These are phyloP conservation scores for Penicillium lagena DNA, from an alignment of 495 filamentous ascomycete genomes.

Conservation along the genomic window DNA sequence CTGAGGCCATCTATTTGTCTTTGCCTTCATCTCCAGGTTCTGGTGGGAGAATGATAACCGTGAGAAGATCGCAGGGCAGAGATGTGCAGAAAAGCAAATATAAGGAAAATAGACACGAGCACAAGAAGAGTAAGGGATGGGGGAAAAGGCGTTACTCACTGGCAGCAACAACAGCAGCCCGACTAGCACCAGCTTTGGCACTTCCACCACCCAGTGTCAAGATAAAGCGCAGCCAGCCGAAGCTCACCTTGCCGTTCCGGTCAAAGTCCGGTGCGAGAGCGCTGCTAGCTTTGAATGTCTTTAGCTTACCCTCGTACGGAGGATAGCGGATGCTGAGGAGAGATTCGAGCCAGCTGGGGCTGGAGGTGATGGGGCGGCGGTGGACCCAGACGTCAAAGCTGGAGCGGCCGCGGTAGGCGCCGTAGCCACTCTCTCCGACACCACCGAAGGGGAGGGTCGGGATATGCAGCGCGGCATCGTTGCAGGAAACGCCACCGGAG, in stretches of 20 bases:
- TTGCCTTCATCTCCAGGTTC: conserved; percentile 3
- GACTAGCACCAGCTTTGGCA: conserved; percentile 29
- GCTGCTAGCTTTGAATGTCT: conserved; percentile 50
- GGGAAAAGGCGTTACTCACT: conserved; percentile 29
- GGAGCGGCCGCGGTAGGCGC: conserved; percentile 75
- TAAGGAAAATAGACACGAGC: neutral
- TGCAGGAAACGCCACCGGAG: conserved; percentile 74
- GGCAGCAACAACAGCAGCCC: conserved; percentile 38
- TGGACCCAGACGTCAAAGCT: conserved; percentile 84
- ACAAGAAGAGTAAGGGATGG: conserved; percentile 3
- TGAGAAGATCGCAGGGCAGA: conserved; percentile 1
- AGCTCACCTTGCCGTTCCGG: conserved; percentile 58
- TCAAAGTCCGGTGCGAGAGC: conserved; percentile 72
- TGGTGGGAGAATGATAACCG: neutral
- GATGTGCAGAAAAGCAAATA: neutral
- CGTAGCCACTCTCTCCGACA: conserved; percentile 78
- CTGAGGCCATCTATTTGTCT: neutral
- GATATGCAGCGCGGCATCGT: conserved; percentile 81
- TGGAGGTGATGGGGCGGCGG: conserved; percentile 65
- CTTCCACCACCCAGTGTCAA: conserved; percentile 40
- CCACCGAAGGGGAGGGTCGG: conserved; percentile 82
- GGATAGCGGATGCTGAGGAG: conserved; percentile 74
- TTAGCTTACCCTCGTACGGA: conserved; percentile 62
- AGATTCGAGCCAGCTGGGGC: conserved; percentile 74
- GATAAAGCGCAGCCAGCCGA: conserved; percentile 39